phyloP scores from a whole-genome alignment of 2,329 filamentous ascomycete species.

The Pseudogymnoascus sp. region DNA sequence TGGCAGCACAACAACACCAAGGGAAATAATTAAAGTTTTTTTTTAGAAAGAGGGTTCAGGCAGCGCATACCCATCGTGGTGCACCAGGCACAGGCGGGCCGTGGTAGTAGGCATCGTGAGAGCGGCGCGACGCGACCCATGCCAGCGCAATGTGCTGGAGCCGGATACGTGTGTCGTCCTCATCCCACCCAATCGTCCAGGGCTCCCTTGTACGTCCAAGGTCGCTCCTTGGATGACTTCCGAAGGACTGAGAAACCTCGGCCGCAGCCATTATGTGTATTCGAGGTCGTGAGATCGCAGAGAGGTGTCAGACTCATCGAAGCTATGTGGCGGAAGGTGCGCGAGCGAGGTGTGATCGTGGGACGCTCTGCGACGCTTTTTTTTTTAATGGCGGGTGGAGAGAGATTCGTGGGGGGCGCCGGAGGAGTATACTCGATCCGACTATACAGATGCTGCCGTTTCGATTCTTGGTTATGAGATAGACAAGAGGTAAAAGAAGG shows the following conservation, averaged over 20 bases:
- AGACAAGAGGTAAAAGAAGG: not conserved
- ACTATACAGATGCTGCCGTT: not conserved
- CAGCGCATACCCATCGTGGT: not conserved
- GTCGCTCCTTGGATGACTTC: constrained; percentile 31
- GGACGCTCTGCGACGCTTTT: constrained; percentile 1
- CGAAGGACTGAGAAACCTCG: constrained; percentile 33
- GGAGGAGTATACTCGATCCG: constrained; percentile 3
- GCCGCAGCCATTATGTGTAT: constrained; percentile 36
- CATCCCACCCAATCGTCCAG: constrained; percentile 37
- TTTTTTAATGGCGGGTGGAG: not conserved
- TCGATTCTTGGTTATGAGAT: not conserved
- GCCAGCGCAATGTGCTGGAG: constrained; percentile 27
- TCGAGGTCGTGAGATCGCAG: constrained; percentile 25
- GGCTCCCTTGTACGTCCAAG: constrained; percentile 34
- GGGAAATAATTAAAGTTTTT: constrained; percentile 1
- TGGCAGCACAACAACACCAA: not conserved
- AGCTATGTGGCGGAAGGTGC: constrained; percentile 18
- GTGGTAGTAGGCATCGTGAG: constrained; percentile 1
- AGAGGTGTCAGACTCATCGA: constrained; percentile 28
- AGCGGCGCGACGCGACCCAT: constrained; percentile 24
- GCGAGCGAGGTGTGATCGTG: constrained; percentile 8
- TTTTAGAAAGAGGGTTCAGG: not conserved
- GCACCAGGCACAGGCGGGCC: not conserved
- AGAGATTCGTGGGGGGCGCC: not conserved
- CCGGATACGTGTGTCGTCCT: constrained; percentile 29